Base-by-base conservation (phyloP, 2,329 filamentous ascomycete species). In the Aschersonia sp. region DNA sequence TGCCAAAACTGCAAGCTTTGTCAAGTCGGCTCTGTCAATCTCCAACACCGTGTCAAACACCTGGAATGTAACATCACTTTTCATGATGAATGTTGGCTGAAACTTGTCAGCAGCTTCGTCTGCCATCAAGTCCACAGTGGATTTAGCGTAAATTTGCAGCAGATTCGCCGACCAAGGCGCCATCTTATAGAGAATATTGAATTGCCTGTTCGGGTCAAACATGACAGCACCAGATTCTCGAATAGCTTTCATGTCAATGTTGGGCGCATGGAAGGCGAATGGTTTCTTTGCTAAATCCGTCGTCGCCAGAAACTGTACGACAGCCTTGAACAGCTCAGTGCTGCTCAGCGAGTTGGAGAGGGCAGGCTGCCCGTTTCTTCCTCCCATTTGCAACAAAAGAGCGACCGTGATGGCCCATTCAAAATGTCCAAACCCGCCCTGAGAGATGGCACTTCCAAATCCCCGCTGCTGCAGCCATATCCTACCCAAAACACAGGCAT, bases 131-230 rank as follows among this genome's bases (percentile, higher is more conserved):
- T 77, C 74, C 30, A 92, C 69, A 0, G 88, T 90, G 42, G 77
- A 73, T 51, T 73, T 78, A 41, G 90, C 87, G 59, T 95, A 82
- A 47, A 81, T 74, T 44, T 80, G 80, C 42, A 98, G 71, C 49
- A 83, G 64, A 30, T 68, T 68, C 54, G 89, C 94, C 7, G 89
- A 92, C 83, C 84, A 95, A 11, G 78, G 66, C 0, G 80, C 84
- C 84, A 95, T 94, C 64, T 95, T 95, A 68, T 83, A 95, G 5
- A 94, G 68, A 22, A 97, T 58, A 55, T 98, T 98, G 48, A 94
- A 69, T 32, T 80, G 77, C 52, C 84, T 76, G 30, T 71, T 69
- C 0, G 79, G 77, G 60, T 97, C 90, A 58, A 85, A 95, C 45
- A 95, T 69, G 32, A 89, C 73, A 1, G 92, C 89, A 0, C 70